phyloP scores from a whole-genome alignment of 164 flowering plant species.

The Annona cherimola region DNA sequence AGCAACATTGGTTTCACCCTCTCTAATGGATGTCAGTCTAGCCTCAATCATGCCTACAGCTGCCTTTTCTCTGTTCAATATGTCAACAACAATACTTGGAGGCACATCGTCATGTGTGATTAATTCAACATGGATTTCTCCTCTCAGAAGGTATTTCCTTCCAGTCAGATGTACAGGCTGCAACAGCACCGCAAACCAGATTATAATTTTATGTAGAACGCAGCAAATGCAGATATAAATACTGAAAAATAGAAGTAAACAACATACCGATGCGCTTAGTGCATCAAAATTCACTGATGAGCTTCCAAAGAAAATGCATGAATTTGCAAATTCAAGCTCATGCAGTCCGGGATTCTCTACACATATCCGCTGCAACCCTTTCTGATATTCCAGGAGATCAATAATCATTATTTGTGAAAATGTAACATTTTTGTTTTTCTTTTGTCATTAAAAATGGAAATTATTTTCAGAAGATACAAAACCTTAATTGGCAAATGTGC shows the following conservation, averaged over 20 bases:
- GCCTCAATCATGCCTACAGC: conserved; percentile 36
- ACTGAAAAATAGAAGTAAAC: not conserved
- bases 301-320: conserved; percentile 88
- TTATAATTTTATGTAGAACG: conserved; percentile 1
- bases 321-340: conserved; percentile 75
- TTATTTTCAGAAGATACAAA: not conserved
- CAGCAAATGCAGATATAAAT: not conserved
- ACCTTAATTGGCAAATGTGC: conserved; percentile 75
- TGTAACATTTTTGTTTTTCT: not conserved
- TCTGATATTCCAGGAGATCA: conserved; percentile 42
- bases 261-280: conserved; percentile 43
- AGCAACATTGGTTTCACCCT: conserved; percentile 29
- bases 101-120: conserved; percentile 33
- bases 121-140: conserved; percentile 51
- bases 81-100: conserved; percentile 49
- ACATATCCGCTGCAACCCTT: conserved; percentile 76
- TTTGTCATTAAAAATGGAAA: not conserved
- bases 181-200: conserved; percentile 15
- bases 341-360: conserved; percentile 73
- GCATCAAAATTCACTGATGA: conserved; percentile 68
- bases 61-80: conserved; percentile 36
- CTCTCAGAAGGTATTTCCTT: conserved; percentile 79
- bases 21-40: conserved; percentile 32
- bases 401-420: not conserved
- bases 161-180: conserved; percentile 81